Evolutionary conservation across 495 filamentous ascomycete species (phyloP).

Genomic region (Penicillium manginii): DNA sequence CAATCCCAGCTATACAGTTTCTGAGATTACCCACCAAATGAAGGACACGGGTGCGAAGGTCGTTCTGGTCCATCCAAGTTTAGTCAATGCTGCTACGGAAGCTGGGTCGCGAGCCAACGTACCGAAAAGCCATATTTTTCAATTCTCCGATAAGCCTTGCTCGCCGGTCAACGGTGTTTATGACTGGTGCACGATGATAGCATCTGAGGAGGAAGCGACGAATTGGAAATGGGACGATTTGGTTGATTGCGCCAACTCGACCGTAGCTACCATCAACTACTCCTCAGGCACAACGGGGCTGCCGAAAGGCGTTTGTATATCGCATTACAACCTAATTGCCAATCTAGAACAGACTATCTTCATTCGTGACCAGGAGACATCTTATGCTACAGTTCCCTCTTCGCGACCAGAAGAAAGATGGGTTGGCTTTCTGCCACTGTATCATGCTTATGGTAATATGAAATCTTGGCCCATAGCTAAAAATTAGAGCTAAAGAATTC

Average conservation of each 20-base stretch:
- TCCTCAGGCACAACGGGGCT: slow-evolving; percentile 54
- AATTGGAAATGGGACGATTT: slow-evolving; percentile 38
- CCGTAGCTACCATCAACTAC: slow-evolving; percentile 48
- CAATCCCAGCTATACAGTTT: slow-evolving; percentile 39
- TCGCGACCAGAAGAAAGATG: too few relatives aligned
- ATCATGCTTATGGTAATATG: slow-evolving; percentile 50
- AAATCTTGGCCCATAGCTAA: slow-evolving; percentile 45
- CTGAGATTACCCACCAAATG: slow-evolving; percentile 47
- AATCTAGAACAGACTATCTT: slow-evolving; percentile 33
- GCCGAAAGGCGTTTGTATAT: slow-evolving; percentile 53
- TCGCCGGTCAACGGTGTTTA: slow-evolving; percentile 27
- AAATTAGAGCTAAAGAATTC: too few relatives aligned
- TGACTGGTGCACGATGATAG: slow-evolving; percentile 45
- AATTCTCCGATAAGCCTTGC: background rate
- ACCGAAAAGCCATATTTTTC: background rate
- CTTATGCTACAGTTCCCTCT: slow-evolving; percentile 25
- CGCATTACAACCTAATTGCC: slow-evolving; percentile 46
- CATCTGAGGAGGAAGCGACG: slow-evolving; percentile 33
- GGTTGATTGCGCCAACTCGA: slow-evolving; percentile 27
- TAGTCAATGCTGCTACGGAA: background rate
- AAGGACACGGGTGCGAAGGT: slow-evolving; percentile 40
- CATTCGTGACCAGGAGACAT: slow-evolving; percentile 28
- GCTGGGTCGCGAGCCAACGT: background rate
- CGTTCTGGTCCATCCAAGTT: slow-evolving; percentile 32
- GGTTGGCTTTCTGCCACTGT: slow-evolving; percentile 51